Evolutionary conservation across 176 grass and related monocot species (phyloP).

Genomic region (Panicum miliaceum): DNA sequence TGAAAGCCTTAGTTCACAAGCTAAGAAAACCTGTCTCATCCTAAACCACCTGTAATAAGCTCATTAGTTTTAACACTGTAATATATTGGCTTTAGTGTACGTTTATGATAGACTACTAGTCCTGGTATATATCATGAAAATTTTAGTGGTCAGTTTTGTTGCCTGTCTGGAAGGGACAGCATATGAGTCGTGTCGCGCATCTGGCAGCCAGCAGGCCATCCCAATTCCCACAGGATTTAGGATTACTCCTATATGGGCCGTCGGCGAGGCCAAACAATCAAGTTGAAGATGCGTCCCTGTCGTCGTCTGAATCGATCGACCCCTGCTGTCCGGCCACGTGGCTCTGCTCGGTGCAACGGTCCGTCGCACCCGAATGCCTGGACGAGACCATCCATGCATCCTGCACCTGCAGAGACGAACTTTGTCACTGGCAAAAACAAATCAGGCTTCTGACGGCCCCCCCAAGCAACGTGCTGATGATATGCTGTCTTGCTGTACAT

Average conservation of each 20-base stretch:
- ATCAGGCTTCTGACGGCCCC: not conserved
- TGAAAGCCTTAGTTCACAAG: no score
- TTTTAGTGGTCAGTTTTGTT: not conserved
- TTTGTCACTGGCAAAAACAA: not conserved
- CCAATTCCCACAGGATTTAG: no score
- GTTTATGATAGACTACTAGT: no score
- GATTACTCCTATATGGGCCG: no score
- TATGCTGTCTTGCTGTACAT: not conserved
- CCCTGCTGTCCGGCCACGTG: not conserved
- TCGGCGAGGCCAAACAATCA: no score
- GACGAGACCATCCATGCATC: not conserved
- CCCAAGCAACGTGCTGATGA: not conserved
- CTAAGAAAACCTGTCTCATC: no score
- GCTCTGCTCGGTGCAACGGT: not conserved
- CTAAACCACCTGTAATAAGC: no score
- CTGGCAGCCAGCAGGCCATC: not conserved
- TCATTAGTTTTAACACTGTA: no score
- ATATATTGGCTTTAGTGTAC: no score
- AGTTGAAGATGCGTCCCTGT: no score
- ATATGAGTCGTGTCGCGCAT: not conserved
- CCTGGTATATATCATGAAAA: not conserved
- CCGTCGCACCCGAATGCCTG: not conserved
- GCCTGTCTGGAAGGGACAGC: constrained; percentile 11
- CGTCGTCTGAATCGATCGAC: not conserved
- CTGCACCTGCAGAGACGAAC: not conserved